Evolutionary conservation across 2,329 filamentous ascomycete genomes (phyloP).

Genomic region (Xylariaceae sp.): DNA sequence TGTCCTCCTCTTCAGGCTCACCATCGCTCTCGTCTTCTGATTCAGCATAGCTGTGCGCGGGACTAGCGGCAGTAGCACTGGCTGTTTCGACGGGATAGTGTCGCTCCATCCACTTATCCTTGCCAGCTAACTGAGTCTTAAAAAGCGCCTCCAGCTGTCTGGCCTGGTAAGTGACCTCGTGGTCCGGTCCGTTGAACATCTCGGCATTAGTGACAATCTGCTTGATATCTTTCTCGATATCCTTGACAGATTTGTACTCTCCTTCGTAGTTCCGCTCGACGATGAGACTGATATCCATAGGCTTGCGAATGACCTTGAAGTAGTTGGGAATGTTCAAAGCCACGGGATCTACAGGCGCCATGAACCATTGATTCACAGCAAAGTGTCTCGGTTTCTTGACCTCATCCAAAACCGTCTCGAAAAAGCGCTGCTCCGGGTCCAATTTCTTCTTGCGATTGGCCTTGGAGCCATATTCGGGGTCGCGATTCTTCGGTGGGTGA

Average conservation of each 20-base stretch:
- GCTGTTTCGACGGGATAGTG: constrained; percentile 56
- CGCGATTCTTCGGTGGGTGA: constrained; percentile 83
- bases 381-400: constrained; percentile 71
- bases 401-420: constrained; percentile 75
- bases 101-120: constrained; percentile 74
- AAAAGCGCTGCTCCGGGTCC: constrained; percentile 85
- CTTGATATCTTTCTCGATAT: constrained; percentile 79
- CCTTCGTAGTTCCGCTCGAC: constrained; percentile 70
- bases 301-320: constrained; percentile 89
- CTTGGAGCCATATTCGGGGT: constrained; percentile 78
- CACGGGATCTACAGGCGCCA: constrained; percentile 84
- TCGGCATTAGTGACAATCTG: constrained; percentile 87
- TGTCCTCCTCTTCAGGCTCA: constrained; percentile 46
- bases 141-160: constrained; percentile 72
- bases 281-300: constrained; percentile 91
- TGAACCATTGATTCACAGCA: constrained; percentile 67
- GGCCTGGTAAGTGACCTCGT: constrained; percentile 69
- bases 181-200: constrained; percentile 76
- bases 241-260: constrained; percentile 75
- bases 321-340: constrained; percentile 92
- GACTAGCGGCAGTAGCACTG: constrained; percentile 58
- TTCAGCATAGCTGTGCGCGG: constrained; percentile 63
- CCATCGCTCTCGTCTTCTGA: constrained; percentile 70
- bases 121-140: constrained; percentile 69
- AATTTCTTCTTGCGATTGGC: constrained; percentile 84